Percentiles rank a stretch among this genome's conserved stretches.
These are phyloP conservation scores for Apiospora sp. DNA, from an alignment of 2,329 filamentous ascomycete genomes.

Conservation along the genomic window DNA sequence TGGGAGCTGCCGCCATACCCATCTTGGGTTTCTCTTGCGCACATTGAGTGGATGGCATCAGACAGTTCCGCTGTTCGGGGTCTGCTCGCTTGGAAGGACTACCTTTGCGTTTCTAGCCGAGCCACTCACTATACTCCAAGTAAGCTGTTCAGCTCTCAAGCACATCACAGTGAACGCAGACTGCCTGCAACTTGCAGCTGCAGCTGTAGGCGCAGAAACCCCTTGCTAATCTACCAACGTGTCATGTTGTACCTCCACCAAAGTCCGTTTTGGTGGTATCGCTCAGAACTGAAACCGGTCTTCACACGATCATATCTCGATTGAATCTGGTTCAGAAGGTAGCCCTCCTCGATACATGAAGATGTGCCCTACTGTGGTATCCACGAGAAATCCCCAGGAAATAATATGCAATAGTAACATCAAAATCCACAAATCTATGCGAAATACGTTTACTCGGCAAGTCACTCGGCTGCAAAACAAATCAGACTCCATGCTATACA, in stretches of 20 bases:
- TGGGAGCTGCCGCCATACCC: not conserved
- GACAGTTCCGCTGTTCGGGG: not conserved
- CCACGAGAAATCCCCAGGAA: not conserved
- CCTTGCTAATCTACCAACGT: not conserved
- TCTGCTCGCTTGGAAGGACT: not conserved
- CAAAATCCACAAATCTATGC: not conserved
- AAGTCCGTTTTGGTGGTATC: not conserved
- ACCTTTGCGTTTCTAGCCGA: not conserved
- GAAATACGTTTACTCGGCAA: not conserved
- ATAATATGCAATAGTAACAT: not conserved
- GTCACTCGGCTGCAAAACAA: not conserved
- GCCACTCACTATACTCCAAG: not conserved
- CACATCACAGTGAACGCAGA: not conserved
- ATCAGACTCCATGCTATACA: not conserved
- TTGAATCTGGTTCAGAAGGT: not conserved
- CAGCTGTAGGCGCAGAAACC: not conserved
- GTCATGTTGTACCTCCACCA: not conserved
- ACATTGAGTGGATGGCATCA: not conserved
- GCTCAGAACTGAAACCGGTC: slow-evolving; percentile 6
- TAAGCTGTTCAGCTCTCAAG: not conserved
- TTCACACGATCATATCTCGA: slow-evolving; percentile 6
- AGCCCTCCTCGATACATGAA: not conserved
- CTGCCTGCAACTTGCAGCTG: not conserved
- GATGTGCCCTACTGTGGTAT: not conserved
- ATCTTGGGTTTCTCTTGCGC: not conserved